Evolutionary conservation across 2,329 filamentous ascomycete genomes (phyloP), one percentile per base, ranked within the genome.

Genomic region (Furcasterigmium sp.): DNA sequence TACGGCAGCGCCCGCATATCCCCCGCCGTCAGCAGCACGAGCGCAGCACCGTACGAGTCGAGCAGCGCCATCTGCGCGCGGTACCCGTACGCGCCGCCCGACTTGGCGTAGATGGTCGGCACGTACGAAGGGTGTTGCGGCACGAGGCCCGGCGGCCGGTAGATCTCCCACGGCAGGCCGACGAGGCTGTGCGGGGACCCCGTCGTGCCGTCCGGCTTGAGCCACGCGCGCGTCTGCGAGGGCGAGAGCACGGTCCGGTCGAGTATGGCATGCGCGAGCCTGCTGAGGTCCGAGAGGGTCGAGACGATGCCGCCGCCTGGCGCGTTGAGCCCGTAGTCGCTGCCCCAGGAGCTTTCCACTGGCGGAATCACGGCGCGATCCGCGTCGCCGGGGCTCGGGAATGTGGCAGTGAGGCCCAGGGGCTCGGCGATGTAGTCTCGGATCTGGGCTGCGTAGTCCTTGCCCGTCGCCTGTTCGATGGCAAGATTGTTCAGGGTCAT

Each of bases 101-200:
- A 56, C 43, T 67, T 68, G 2, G 52, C 57, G 26, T 59, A 60
- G 2, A 65, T 46, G 13, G 63, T 54, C 14, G 37, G 20, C 4
- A 67, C 47, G 1, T 54, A 43, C 18, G 65, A 63, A 0, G 58
- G 54, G 32, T 64, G 50, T 0, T 51, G 26, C 0, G 56, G 52
- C 0, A 55, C 55, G 0, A 65, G 37, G 19, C 54, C 48, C 1
- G 51, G 14, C 0, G 55, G 51, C 2, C 58, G 60, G 2, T 58
- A 52, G 13, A 66, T 64, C 37, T 68, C 63, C 65, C 63, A 66
- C 0, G 64, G 62, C 50, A 59, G 56, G 3, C 64, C 64, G 3
- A 62, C 61, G 18, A 63, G 53, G 11, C 52, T 54, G 20, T 53
- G 49, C 0, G 50, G 47, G 3, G 57, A 56, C 3, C 61, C 61